Evolutionary conservation across 2,329 filamentous ascomycete genomes (phyloP).

Genomic region (Penicillium brasilianum): DNA sequence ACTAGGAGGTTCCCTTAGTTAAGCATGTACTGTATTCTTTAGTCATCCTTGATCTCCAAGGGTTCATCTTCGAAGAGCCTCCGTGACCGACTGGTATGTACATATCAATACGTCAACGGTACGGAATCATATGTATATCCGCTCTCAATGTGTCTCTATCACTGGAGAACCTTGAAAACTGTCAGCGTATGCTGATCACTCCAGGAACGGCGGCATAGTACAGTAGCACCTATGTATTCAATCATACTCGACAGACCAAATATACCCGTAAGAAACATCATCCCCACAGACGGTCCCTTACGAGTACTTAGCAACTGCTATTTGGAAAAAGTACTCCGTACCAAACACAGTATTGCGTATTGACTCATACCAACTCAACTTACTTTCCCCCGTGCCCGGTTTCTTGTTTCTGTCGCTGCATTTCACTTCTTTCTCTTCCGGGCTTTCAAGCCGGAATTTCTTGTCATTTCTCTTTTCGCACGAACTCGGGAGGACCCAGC

Average conservation of each 20-base stretch:
- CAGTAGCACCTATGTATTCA: neutral
- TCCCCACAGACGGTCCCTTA: too few species aligned
- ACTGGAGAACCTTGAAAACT: too few species aligned
- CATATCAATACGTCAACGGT: neutral
- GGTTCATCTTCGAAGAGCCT: slow-evolving; percentile 32
- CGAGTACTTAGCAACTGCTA: too few species aligned
- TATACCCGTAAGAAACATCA: too few species aligned
- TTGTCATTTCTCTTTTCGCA: neutral
- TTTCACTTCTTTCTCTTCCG: slow-evolving; percentile 1
- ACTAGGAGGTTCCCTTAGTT: fast-evolving
- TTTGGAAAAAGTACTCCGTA: neutral
- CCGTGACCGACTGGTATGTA: slow-evolving; percentile 13
- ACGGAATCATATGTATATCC: neutral
- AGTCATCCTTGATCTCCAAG: neutral
- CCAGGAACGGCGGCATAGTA: neutral
- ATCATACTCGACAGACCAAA: too few species aligned
- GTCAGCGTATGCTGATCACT: too few species aligned
- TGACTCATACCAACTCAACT: neutral
- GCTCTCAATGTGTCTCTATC: neutral
- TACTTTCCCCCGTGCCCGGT: slow-evolving; percentile 15
- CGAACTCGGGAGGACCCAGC: too few species aligned
- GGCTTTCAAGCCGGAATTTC: neutral
- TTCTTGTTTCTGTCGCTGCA: slow-evolving; percentile 5
- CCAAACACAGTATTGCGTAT: neutral
- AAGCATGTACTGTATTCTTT: slow-evolving; percentile 21